phyloP scores from a whole-genome alignment of 2,329 filamentous ascomycete genomes.

The Golovinomyces cichoracearum region DNA sequence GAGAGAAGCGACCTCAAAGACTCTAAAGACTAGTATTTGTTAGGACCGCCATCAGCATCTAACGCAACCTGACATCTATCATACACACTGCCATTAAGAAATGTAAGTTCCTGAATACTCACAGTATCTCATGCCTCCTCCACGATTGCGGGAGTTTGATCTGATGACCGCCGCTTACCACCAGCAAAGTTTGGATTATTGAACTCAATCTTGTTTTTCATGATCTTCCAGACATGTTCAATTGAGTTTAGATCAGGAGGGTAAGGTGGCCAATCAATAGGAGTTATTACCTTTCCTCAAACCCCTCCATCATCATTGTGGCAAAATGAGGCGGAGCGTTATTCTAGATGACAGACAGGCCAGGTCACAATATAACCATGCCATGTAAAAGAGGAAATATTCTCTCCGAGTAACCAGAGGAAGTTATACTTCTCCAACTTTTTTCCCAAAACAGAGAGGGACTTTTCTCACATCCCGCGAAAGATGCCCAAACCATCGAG shows the following conservation, averaged over 20 bases:
- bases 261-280: slow-evolving; percentile 4
- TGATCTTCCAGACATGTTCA: slow-evolving; percentile 6
- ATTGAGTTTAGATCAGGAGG: slow-evolving; percentile 7
- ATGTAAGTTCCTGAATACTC: slow-evolving; percentile 1
- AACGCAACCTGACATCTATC: slow-evolving; percentile 2
- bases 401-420: too few species aligned
- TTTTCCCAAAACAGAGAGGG: neutral
- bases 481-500: neutral
- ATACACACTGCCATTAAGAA: slow-evolving; percentile 2
- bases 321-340: too few species aligned
- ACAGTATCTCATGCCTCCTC: slow-evolving; percentile 6
- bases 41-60: too few species aligned
- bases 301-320: neutral
- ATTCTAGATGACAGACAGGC: too few species aligned
- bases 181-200: slow-evolving; percentile 3
- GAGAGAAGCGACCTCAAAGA: too few species aligned
- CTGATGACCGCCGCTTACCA: slow-evolving; percentile 3
- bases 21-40: too few species aligned
- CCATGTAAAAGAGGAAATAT: too few species aligned
- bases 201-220: slow-evolving; percentile 7
- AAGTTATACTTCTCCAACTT: too few species aligned
- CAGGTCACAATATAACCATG: too few species aligned
- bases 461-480: neutral
- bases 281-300: neutral
- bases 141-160: slow-evolving; percentile 2